Percentiles rank a stretch among this genome's conserved stretches.
phyloP scores from a whole-genome alignment of 305 asterid genomes.

The Fraxinus sp. region DNA sequence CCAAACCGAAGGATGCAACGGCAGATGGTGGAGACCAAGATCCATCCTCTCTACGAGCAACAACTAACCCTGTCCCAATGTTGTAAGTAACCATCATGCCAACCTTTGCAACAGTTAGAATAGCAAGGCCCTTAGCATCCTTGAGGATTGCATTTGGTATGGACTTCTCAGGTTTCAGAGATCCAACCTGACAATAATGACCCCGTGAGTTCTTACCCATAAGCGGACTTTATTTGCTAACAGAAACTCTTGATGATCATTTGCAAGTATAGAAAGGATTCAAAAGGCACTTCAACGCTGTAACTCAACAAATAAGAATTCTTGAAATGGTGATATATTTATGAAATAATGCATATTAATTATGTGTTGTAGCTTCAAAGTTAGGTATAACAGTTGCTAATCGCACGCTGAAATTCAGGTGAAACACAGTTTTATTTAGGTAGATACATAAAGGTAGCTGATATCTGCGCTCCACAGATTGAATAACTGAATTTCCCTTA shows the following conservation, averaged over 20 bases:
- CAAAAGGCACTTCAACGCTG: neutral
- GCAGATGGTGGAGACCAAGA: slow-evolving; percentile 83
- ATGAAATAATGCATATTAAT: neutral
- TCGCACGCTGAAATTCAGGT: neutral
- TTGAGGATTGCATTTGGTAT: slow-evolving; percentile 63
- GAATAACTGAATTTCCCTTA: neutral
- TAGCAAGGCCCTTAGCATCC: slow-evolving; percentile 73
- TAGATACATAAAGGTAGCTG: neutral
- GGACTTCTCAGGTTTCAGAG: slow-evolving; percentile 52
- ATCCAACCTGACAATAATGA: slow-evolving; percentile 46
- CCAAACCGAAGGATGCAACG: slow-evolving; percentile 63
- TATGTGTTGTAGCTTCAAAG: neutral
- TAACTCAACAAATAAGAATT: slow-evolving; percentile 1
- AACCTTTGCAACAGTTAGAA: slow-evolving; percentile 60
- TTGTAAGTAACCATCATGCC: slow-evolving; percentile 74
- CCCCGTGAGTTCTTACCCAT: neutral
- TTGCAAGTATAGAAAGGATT: neutral
- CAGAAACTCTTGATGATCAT: neutral
- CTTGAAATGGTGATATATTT: neutral
- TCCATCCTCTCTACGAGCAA: slow-evolving; percentile 72
- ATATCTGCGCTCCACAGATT: neutral
- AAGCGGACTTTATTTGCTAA: neutral
- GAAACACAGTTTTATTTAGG: neutral
- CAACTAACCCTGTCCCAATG: slow-evolving; percentile 65
- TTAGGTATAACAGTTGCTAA: neutral